phyloP scores from a whole-genome alignment of 1,139 yeast species.

The Petasospora fabianii region DNA sequence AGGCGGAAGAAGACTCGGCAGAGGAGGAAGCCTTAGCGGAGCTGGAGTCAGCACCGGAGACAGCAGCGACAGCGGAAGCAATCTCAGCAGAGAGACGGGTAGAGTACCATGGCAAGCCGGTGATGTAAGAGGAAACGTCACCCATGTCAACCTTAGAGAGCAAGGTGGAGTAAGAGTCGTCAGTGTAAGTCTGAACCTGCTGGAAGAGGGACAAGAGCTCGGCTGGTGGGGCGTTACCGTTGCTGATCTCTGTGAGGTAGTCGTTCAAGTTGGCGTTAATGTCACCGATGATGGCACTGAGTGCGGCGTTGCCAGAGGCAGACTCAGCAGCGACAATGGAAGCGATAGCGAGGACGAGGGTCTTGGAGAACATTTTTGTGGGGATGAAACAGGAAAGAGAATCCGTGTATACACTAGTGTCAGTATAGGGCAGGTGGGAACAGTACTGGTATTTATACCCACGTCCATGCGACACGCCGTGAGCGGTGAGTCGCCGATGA shows the following conservation, averaged over 20 bases:
- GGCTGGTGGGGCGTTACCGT: conserved; percentile 27
- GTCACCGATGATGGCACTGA: conserved; percentile 23
- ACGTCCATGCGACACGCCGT: no score
- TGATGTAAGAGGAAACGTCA: conserved; percentile 32
- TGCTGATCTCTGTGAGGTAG: conserved; percentile 27
- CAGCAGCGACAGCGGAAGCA: conserved; percentile 24
- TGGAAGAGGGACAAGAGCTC: conserved; percentile 33
- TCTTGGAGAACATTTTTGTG: conserved; percentile 1
- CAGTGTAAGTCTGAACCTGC: conserved; percentile 37
- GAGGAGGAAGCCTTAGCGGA: conserved; percentile 21
- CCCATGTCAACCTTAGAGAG: conserved; percentile 26
- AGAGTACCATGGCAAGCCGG: conserved; percentile 42
- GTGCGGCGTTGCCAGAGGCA: conserved; percentile 3
- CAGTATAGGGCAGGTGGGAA: not conserved
- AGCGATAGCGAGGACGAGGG: conserved; percentile 4
- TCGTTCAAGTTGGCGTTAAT: conserved; percentile 27
- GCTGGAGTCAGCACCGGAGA: conserved; percentile 3
- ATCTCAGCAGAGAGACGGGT: conserved; percentile 30
- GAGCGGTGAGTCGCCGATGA: no score
- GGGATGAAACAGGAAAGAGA: not conserved
- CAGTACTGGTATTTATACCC: not conserved
- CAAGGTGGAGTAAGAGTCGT: conserved; percentile 39
- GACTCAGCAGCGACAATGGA: conserved; percentile 4
- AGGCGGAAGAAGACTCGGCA: conserved; percentile 9
- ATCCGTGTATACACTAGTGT: not conserved